Percentiles rank a stretch among this genome's conserved stretches.
These are phyloP conservation scores for Claviceps sp. DNA, from an alignment of 2,329 filamentous ascomycete species.

Conservation along the genomic window DNA sequence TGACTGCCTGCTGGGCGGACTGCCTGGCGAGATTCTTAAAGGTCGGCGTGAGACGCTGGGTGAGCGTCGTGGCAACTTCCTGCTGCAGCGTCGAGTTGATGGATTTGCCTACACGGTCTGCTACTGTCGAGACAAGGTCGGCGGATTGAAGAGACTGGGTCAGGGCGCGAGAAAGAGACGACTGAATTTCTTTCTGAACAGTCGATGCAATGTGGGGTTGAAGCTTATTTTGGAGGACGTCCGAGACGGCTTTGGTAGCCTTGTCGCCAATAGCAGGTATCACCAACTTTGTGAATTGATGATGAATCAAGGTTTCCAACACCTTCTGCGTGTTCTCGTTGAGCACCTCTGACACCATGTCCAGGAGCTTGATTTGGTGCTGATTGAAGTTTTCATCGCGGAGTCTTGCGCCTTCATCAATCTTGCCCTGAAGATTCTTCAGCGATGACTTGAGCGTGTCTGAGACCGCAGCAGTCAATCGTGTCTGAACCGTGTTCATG, in stretches of 20 bases:
- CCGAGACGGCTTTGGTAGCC: constrained; percentile 54
- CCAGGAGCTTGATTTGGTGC: constrained; percentile 40
- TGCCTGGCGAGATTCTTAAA: constrained; percentile 52
- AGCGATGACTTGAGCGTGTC: constrained; percentile 42
- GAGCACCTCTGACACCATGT: constrained; percentile 46
- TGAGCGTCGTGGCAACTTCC: constrained; percentile 48
- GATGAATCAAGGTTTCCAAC: constrained; percentile 60
- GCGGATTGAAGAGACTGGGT: constrained; percentile 48
- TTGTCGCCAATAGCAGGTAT: constrained; percentile 60
- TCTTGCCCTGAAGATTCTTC: constrained; percentile 46
- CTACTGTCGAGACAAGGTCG: constrained; percentile 56
- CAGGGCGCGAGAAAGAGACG: constrained; percentile 51
- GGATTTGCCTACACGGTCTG: constrained; percentile 54
- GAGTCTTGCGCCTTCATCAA: constrained; percentile 48
- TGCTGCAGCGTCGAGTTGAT: constrained; percentile 57
- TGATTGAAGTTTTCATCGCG: constrained; percentile 39
- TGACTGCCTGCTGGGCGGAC: constrained; percentile 52
- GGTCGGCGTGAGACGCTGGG: constrained; percentile 50
- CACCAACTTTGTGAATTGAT: constrained; percentile 61
- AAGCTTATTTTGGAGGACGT: constrained; percentile 57
- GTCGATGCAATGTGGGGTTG: constrained; percentile 50
- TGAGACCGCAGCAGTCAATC: constrained; percentile 35
- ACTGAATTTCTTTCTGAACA: constrained; percentile 61
- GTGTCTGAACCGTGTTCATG: constrained; percentile 38
- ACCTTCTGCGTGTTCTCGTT: constrained; percentile 56